A percentile compares a stretch with the other conserved stretches of the same genome.
Evolutionary conservation across 331 rosid species (phyloP).

Genomic region (Erythrophleum ivorense): DNA sequence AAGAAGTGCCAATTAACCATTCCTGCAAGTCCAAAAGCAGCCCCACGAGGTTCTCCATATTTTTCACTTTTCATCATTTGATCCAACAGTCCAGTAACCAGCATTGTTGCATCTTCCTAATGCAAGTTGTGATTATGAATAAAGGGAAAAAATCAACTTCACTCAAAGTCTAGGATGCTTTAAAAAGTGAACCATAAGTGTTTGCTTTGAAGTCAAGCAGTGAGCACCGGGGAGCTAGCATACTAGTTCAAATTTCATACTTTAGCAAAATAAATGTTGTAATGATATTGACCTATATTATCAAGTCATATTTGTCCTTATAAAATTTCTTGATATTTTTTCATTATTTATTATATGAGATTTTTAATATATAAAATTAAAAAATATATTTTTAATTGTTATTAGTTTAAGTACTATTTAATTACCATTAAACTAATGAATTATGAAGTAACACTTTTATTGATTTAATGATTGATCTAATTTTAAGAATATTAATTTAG

Average conservation of each 20-base stretch:
- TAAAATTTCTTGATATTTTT: too few relatives aligned
- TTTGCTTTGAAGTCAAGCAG: neutral
- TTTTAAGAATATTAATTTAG: too few relatives aligned
- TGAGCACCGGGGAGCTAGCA: conserved; percentile 4
- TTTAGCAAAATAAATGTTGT: neutral
- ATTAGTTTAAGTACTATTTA: too few relatives aligned
- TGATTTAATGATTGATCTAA: too few relatives aligned
- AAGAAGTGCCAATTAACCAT: conserved; percentile 88
- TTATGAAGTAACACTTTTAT: too few relatives aligned
- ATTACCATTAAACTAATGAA: too few relatives aligned
- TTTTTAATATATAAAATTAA: too few relatives aligned
- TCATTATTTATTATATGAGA: too few relatives aligned
- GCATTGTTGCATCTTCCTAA: conserved; percentile 85
- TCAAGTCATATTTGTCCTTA: too few relatives aligned
- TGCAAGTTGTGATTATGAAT: conserved; percentile 25
- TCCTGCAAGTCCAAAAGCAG: conserved; percentile 98
- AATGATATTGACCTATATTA: too few relatives aligned
- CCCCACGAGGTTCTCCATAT: conserved; percentile 97
- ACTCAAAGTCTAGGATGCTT: conserved; percentile 27
- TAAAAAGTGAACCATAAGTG: conserved; percentile 25
- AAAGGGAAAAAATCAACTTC: conserved; percentile 35
- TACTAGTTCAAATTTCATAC: conserved; percentile 10
- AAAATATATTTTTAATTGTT: too few relatives aligned
- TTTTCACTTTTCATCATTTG: conserved; percentile 87
- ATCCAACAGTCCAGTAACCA: conserved; percentile 79